Evolutionary conservation across 345 rosid species (phyloP).

Genomic region (Salix udensis): DNA sequence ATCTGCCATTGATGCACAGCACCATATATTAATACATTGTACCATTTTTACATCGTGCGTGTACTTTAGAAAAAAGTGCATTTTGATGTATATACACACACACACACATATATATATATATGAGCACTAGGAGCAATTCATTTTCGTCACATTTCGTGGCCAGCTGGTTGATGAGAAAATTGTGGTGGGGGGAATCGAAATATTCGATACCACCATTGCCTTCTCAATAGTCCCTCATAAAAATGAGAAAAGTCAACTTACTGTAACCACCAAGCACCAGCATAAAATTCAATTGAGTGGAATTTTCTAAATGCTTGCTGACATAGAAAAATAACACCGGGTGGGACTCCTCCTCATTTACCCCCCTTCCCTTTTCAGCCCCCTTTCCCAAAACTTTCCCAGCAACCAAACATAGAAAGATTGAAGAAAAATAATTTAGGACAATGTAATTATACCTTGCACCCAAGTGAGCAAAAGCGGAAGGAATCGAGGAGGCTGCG

Average conservation of each 20-base stretch:
- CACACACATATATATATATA: background rate
- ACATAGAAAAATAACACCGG: background rate
- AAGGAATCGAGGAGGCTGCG: conserved; percentile 67
- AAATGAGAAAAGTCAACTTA: background rate
- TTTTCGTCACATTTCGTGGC: background rate
- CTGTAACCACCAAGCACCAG: background rate
- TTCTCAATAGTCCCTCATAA: background rate
- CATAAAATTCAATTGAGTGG: background rate
- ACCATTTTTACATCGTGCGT: background rate
- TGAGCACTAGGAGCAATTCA: background rate
- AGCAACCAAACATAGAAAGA: background rate
- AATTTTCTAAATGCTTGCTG: conserved; percentile 2
- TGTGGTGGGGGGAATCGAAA: background rate
- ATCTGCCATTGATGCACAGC: conserved; percentile 25
- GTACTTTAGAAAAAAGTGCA: background rate
- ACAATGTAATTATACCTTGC: conserved; percentile 46
- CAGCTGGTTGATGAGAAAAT: background rate
- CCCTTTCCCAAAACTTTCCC: conserved; percentile 2
- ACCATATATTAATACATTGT: background rate
- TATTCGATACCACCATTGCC: background rate
- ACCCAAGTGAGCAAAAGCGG: conserved; percentile 62
- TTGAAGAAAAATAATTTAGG: background rate
- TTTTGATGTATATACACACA: background rate
- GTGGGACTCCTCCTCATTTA: background rate
- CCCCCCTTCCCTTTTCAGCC: background rate